A percentile compares a stretch with the other conserved stretches of the same genome.
Conservation (phyloP, 2,329 filamentous ascomycete genomes). For the Clarireedia homoeocarpa region DNA sequence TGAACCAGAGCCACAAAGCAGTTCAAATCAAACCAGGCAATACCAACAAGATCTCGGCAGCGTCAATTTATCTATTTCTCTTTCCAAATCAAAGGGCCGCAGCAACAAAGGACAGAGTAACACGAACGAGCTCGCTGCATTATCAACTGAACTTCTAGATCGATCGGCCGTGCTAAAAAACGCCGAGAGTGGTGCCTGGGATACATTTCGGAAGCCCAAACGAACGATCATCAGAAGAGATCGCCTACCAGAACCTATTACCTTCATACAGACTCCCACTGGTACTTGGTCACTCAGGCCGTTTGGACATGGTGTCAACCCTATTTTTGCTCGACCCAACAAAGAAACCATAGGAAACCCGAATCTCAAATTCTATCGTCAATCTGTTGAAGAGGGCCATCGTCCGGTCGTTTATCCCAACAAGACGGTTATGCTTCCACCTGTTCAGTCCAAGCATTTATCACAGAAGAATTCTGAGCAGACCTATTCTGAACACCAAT, state of each 20-base stretch:
- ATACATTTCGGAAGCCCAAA: constrained; percentile 6
- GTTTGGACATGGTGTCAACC: constrained; percentile 27
- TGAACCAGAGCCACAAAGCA: not conserved
- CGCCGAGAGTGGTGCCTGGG: constrained; percentile 24
- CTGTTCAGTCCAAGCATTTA: constrained; percentile 14
- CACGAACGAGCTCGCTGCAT: too few species aligned
- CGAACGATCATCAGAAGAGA: constrained; percentile 5
- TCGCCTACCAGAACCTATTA: constrained; percentile 25
- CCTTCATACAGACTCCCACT: constrained; percentile 24
- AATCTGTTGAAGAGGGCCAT: constrained; percentile 16
- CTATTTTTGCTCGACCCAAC: constrained; percentile 23
- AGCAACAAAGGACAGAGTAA: not conserved
- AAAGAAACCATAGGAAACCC: constrained; percentile 20
- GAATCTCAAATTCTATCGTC: constrained; percentile 14
- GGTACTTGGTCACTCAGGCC: constrained; percentile 26
- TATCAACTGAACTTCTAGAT: not conserved
- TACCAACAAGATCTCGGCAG: not conserved
- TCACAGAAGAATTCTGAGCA: constrained; percentile 1
- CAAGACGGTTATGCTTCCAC: constrained; percentile 15
- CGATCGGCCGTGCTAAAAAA: constrained; percentile 19
- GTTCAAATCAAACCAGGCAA: not conserved
- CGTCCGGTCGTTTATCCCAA: constrained; percentile 22
- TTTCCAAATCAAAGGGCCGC: not conserved
- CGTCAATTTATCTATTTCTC: not conserved
- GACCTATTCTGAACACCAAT: not conserved